Conservation (phyloP, 345 rosid genomes). For the thale cress (Arabidopsis thaliana) region TAIR10.1 NC_003074.8:17499001-17499500, state of each 20-base stretch:
- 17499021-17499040: background rate
- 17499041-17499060: background rate
- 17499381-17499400: too few relatives aligned
- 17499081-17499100: background rate
- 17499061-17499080: background rate
- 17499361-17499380: background rate
- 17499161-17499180: background rate
- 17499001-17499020: background rate
- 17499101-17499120: constrained; percentile 1
- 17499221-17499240: background rate
- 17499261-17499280: constrained; percentile 9
- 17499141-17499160: background rate
- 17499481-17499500: constrained; percentile 8
- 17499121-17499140: background rate
- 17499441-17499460: background rate
- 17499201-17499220: background rate
- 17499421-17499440: background rate
- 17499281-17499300: background rate
- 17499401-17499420: background rate
- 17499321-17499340: background rate
- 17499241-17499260: background rate
- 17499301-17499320: background rate
- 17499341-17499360: background rate
- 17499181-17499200: background rate
- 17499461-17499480: background rate